phyloP scores from a whole-genome alignment of 2,329 filamentous ascomycete genomes.

The Ophiostoma fasciatum region DNA sequence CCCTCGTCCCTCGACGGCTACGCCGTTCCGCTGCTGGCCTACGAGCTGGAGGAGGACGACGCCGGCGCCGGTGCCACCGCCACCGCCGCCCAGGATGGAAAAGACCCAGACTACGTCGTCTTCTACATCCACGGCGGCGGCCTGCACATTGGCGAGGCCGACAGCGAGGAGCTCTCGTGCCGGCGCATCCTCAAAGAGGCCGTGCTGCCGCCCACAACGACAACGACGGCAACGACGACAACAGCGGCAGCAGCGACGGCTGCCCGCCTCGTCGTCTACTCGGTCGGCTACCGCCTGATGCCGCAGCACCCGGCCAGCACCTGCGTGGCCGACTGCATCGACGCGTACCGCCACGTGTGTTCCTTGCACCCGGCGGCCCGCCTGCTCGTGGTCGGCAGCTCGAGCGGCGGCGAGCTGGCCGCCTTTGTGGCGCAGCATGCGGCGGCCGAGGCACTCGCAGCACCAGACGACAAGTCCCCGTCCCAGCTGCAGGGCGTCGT shows the following conservation, averaged over 20 bases:
- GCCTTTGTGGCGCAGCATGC: slow-evolving; percentile 24
- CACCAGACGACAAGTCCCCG: slow-evolving; percentile 4
- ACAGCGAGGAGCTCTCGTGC: slow-evolving; percentile 34
- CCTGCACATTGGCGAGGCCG: slow-evolving; percentile 30
- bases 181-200: slow-evolving; percentile 23
- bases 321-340: slow-evolving; percentile 27
- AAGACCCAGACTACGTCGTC: slow-evolving; percentile 17
- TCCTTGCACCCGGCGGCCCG: slow-evolving; percentile 7
- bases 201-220: slow-evolving; percentile 6
- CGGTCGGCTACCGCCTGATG: slow-evolving; percentile 30
- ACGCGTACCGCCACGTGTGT: slow-evolving; percentile 19
- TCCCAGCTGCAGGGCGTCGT: slow-evolving; percentile 24
- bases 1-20: slow-evolving; percentile 20
- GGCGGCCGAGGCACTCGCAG: neutral
- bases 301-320: slow-evolving; percentile 23
- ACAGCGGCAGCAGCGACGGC: no score
- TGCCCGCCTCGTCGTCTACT: slow-evolving; percentile 22
- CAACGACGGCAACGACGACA: neutral
- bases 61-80: neutral
- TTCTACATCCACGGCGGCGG: slow-evolving; percentile 36
- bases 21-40: slow-evolving; percentile 23
- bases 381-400: slow-evolving; percentile 28
- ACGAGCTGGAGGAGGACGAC: slow-evolving; percentile 8
- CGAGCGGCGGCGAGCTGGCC: slow-evolving; percentile 33
- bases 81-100: no score